phyloP scores from a whole-genome alignment of 768 basidiomycete species.

The Trametes cingulata region DNA sequence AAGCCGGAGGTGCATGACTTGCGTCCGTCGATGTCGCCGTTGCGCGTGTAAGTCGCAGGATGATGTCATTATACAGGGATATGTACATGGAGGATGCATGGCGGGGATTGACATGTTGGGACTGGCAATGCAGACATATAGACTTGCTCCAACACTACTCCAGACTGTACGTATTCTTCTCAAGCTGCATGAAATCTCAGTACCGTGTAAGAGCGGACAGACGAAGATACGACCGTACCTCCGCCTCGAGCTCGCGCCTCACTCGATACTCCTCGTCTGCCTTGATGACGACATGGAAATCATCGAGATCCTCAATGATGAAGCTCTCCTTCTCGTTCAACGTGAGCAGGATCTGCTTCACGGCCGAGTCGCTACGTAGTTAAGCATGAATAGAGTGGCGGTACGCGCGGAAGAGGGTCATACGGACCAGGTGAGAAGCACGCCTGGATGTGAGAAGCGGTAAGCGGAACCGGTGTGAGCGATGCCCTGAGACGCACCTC shows the following conservation, averaged over 20 bases:
- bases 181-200: slow-evolving; percentile 50
- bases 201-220: background rate
- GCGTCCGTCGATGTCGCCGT: too few species aligned
- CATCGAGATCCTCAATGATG: slow-evolving; percentile 86
- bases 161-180: slow-evolving; percentile 84
- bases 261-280: slow-evolving; percentile 80
- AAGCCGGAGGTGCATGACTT: too few species aligned
- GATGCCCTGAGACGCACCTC: slow-evolving; percentile 42
- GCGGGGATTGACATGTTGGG: background rate
- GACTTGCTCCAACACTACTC: slow-evolving; percentile 38
- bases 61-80: background rate
- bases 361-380: slow-evolving; percentile 71
- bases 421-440: slow-evolving; percentile 66
- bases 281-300: slow-evolving; percentile 80
- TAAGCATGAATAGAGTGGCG: background rate
- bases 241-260: slow-evolving; percentile 67
- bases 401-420: background rate
- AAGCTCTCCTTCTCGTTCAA: slow-evolving; percentile 83
- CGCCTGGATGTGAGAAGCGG: slow-evolving; percentile 40
- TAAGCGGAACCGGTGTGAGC: slow-evolving; percentile 6
- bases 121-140: background rate
- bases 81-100: background rate
- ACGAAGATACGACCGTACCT: slow-evolving; percentile 47
- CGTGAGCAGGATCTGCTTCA: slow-evolving; percentile 81
- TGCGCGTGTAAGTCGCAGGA: too few species aligned